Evolutionary conservation across 176 grass and related monocot species (phyloP).

Genomic region (Puccinellia tenuiflora): DNA sequence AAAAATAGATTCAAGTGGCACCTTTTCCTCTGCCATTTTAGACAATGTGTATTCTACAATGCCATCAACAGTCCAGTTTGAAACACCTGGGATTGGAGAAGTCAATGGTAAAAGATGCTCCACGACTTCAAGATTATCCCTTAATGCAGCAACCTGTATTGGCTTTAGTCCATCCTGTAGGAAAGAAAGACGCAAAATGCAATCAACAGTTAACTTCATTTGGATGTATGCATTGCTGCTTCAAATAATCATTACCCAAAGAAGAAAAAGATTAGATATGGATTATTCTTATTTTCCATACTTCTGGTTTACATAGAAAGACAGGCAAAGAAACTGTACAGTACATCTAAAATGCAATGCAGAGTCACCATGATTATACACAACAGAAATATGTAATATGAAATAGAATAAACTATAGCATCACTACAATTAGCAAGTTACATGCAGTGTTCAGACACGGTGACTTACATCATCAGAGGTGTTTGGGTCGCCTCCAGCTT

Average conservation of each 20-base stretch:
- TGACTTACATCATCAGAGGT: constrained; percentile 65
- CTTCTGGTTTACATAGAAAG: not conserved
- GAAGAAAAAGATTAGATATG: not conserved
- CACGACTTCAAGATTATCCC: constrained; percentile 57
- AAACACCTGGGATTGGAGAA: constrained; percentile 54
- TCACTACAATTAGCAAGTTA: not conserved
- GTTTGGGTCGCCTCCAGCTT: constrained; percentile 78
- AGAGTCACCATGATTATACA: not conserved
- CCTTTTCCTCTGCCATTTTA: constrained; percentile 60
- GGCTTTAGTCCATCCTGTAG: constrained; percentile 81
- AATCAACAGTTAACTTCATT: not conserved
- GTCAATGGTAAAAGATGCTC: constrained; percentile 73
- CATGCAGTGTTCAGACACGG: not conserved
- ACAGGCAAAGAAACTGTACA: not conserved
- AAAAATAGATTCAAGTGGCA: not conserved
- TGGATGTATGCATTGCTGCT: not conserved
- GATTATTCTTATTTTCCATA: not conserved
- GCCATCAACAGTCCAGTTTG: constrained; percentile 67
- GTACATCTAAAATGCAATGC: not conserved
- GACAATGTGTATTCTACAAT: constrained; percentile 56
- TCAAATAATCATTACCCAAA: not conserved
- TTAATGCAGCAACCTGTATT: constrained; percentile 76
- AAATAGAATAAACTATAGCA: not conserved
- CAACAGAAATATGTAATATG: not conserved
- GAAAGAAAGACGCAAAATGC: not conserved